Evolutionary conservation across 2,329 filamentous ascomycete species (phyloP).

Genomic region (Penicillium sp.): DNA sequence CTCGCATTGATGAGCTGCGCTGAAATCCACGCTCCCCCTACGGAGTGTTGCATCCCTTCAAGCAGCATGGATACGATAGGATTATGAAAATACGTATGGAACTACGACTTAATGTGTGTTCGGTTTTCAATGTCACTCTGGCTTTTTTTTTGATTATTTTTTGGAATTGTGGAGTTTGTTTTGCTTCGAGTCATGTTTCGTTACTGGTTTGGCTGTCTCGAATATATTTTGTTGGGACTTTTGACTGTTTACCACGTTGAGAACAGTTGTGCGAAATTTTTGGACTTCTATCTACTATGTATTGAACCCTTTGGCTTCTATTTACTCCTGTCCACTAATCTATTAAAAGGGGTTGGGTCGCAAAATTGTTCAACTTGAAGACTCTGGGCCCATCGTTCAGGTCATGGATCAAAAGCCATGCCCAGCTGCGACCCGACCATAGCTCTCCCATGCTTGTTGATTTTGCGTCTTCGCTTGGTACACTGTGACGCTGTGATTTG

Average conservation of each 20-base stretch:
- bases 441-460: too few relatives aligned
- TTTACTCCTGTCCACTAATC: background rate
- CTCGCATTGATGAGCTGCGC: background rate
- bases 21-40: background rate
- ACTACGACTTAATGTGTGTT: conserved; percentile 5
- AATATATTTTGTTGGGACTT: conserved; percentile 1
- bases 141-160: background rate
- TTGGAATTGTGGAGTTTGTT: background rate
- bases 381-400: background rate
- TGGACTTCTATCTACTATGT: background rate
- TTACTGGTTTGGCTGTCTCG: conserved; percentile 13
- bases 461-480: too few relatives aligned
- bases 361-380: background rate
- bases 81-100: conserved; percentile 2
- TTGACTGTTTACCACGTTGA: background rate
- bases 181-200: background rate
- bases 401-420: background rate
- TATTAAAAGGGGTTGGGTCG: background rate
- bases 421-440: too few relatives aligned
- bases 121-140: background rate
- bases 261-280: background rate
- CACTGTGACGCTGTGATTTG: too few relatives aligned
- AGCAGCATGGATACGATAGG: conserved; percentile 2
- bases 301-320: background rate
- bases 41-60: background rate